A percentile compares a stretch with the other conserved stretches of the same genome.
Evolutionary conservation across 1,139 yeast species (phyloP).

Genomic region (Protomyces gravidus): DNA sequence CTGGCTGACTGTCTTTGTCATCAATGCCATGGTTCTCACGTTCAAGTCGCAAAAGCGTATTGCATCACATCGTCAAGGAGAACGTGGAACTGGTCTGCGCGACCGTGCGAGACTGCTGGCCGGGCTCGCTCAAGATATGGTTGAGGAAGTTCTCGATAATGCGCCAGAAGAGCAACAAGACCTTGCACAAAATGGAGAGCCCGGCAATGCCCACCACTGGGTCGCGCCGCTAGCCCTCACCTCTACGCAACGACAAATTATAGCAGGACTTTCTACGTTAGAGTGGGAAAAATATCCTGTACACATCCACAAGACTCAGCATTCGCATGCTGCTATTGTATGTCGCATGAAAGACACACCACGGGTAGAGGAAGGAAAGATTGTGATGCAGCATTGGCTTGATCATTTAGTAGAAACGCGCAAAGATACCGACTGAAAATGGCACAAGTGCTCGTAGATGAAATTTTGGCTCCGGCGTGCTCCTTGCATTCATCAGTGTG

Average conservation of each 20-base stretch:
- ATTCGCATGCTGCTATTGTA: constrained; percentile 37
- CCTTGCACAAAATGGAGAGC: not conserved
- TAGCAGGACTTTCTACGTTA: constrained; percentile 36
- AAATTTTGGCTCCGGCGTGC: too few species aligned
- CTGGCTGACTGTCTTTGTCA: constrained; percentile 10
- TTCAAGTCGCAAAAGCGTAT: constrained; percentile 13
- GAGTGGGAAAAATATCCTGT: constrained; percentile 40
- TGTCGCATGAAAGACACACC: constrained; percentile 29
- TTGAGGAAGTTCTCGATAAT: constrained; percentile 9
- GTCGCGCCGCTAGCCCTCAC: constrained; percentile 25
- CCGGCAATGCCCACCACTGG: constrained; percentile 1
- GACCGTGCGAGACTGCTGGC: not conserved
- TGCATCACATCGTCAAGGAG: constrained; percentile 6
- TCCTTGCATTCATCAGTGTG: too few species aligned
- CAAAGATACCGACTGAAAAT: constrained; percentile 2
- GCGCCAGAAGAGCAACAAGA: not conserved
- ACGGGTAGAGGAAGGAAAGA: constrained; percentile 29
- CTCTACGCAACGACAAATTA: constrained; percentile 24
- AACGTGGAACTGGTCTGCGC: not conserved
- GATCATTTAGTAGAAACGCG: too few species aligned
- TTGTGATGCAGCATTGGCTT: constrained; percentile 28
- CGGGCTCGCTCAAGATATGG: constrained; percentile 18
- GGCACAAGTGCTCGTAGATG: too few species aligned
- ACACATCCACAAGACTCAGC: constrained; percentile 33
- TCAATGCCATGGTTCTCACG: constrained; percentile 19